Conservation (phyloP, 1,284 basidiomycete species). For the Ustilago vetiveriae region DNA sequence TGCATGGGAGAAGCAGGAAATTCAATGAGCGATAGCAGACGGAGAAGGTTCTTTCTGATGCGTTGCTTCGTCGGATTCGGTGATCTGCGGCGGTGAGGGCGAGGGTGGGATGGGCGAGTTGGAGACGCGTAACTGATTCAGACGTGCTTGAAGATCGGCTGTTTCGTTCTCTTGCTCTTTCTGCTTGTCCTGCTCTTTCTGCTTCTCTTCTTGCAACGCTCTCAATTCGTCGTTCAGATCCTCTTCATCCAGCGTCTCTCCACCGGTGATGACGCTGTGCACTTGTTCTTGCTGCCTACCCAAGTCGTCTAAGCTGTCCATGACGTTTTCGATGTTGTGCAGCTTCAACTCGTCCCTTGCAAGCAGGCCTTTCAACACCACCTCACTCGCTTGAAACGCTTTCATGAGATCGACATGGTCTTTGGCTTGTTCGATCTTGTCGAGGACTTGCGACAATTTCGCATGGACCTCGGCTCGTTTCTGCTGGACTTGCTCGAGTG, state of each 20-base stretch:
- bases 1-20: too few species aligned
- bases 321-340: conserved; percentile 3
- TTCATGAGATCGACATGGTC: conserved; percentile 90
- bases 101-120: too few species aligned
- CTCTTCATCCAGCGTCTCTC: conserved; percentile 16
- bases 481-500: conserved; percentile 78
- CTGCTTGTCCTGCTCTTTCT: conserved; percentile 11
- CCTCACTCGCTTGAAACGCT: conserved; percentile 81
- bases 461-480: conserved; percentile 80
- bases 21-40: too few species aligned
- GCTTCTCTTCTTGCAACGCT: conserved; percentile 16
- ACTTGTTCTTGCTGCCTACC: conserved; percentile 1
- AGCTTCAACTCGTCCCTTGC: conserved; percentile 77
- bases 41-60: too few species aligned
- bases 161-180: background rate
- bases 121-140: background rate
- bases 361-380: conserved; percentile 79
- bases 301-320: conserved; percentile 12
- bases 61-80: too few species aligned
- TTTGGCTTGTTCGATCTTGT: conserved; percentile 85
- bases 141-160: background rate
- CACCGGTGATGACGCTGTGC: conserved; percentile 5
- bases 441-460: conserved; percentile 78
- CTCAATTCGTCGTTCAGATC: conserved; percentile 20
- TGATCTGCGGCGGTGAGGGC: too few species aligned